A percentile compares a stretch with the other conserved stretches of the same genome.
These are phyloP conservation scores for Caryopteris hybrid DNA, from an alignment of 305 asterid genomes.

Conservation along the genomic window DNA sequence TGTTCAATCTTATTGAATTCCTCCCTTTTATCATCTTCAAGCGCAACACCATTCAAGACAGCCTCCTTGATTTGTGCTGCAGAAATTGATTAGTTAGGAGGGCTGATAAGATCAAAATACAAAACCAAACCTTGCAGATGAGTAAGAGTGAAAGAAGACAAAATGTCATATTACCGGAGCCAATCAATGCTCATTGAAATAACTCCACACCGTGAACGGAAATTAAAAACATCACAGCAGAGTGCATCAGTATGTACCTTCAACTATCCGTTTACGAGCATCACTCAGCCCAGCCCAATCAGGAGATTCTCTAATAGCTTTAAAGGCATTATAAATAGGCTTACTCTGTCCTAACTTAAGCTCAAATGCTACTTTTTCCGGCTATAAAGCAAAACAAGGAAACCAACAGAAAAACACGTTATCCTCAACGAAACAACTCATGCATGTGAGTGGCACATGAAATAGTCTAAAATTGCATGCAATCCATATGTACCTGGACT, in stretches of 20 bases:
- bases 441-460: neutral
- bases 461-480: neutral
- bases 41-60: constrained; percentile 81
- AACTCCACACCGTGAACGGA: neutral
- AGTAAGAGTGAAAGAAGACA: neutral
- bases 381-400: constrained; percentile 40
- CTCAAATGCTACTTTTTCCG: constrained; percentile 81
- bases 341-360: constrained; percentile 89
- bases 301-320: constrained; percentile 70
- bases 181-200: neutral
- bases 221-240: neutral
- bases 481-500: constrained; percentile 61
- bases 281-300: constrained; percentile 73
- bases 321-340: constrained; percentile 86
- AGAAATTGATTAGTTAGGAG: constrained; percentile 18
- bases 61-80: constrained; percentile 94
- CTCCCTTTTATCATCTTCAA: constrained; percentile 85
- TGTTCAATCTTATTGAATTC: constrained; percentile 85
- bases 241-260: constrained; percentile 38
- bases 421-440: constrained; percentile 10
- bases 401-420: neutral
- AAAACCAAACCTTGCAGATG: neutral
- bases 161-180: neutral
- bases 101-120: constrained; percentile 10
- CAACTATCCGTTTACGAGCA: constrained; percentile 90